phyloP scores from a whole-genome alignment of 139 green algal genomes.

The Edaphochlamys debaryana region DNA sequence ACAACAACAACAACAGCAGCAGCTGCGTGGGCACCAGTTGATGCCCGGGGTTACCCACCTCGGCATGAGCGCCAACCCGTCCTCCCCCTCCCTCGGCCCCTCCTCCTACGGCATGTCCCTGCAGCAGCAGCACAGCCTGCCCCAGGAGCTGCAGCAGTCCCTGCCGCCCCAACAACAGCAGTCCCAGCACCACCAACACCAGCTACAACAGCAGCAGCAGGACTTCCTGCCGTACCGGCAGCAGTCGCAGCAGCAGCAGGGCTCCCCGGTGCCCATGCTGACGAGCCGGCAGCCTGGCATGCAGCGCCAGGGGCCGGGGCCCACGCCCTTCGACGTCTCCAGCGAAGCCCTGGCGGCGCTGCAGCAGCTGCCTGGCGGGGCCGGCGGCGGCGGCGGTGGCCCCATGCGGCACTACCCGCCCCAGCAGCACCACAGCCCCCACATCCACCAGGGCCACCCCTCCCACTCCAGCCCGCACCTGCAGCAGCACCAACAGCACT shows the following conservation, averaged over 20 bases:
- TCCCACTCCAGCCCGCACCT: not conserved
- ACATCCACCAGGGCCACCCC: no score
- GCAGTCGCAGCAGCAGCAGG: not conserved
- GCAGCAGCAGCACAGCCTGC: not conserved
- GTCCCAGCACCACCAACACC: not conserved
- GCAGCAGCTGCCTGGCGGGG: not conserved
- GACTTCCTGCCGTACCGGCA: not conserved
- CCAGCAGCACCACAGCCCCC: not conserved
- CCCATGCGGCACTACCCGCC: not conserved
- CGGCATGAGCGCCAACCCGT: not conserved
- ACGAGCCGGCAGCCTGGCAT: no score
- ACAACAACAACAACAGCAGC: not conserved
- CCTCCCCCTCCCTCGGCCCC: no score
- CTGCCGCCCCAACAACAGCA: not conserved
- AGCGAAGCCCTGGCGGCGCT: no score
- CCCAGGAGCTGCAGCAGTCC: not conserved
- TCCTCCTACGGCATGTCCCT: not conserved
- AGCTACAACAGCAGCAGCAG: not conserved
- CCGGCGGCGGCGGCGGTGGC: no score
- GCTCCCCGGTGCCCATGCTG: no score
- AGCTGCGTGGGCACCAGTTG: not conserved
- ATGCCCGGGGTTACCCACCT: not conserved
- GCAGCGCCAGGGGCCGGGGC: no score
- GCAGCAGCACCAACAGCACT: not conserved
- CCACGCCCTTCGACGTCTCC: no score